Evolutionary conservation across 2,329 filamentous ascomycete genomes (phyloP), one percentile per base, ranked within the genome.

Genomic region (Colletotrichum aenigma): DNA sequence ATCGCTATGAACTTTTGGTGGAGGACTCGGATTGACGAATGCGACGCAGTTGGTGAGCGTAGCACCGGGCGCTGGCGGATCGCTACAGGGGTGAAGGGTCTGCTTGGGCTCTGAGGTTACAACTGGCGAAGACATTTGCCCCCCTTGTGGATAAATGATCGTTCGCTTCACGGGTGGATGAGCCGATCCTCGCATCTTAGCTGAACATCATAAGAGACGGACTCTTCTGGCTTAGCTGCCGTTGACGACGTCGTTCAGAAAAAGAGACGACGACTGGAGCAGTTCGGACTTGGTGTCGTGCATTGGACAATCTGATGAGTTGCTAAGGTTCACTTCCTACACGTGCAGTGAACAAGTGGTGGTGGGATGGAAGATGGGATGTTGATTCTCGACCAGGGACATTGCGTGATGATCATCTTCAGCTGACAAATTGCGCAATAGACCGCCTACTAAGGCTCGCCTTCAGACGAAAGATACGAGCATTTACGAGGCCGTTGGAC

Each of bases 331-430:
- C 16, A 21, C 10, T 8, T 48, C 15, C 34, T 65, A 34, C 58
- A 64, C 56, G 43, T 58, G 43, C 15, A 21, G 1, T 48, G 58
- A 7, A n/a, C 7, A 56, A 15, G n/a, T 18, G 28, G 55, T 26
- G 21, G 64, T 73, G 69, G 56, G 70, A 52, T 58, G 43, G 32
- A 43, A 73, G 43, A 34, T 73, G 73, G 56, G 73, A 65, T 12
- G 73, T 21, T 24, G n/a, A 32, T 18, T 16, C 5, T 16, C 28
- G 9, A 15, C 21, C 6, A 30, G 24, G 18, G 7, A 10, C 36
- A 34, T 24, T 12, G 18, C 21, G 26, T 10, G 12, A 24, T 21
- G 7, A 43, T 52, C 6, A 28, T 52, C 16, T 55, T 67, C 48
- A 24, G 38, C 34, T 72, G 69, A 72, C 38, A 58, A 66, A 58